Percentiles rank a stretch among this genome's conserved stretches.
Conservation (phyloP, 2,329 filamentous ascomycete species). For the Bisporella sp. region DNA sequence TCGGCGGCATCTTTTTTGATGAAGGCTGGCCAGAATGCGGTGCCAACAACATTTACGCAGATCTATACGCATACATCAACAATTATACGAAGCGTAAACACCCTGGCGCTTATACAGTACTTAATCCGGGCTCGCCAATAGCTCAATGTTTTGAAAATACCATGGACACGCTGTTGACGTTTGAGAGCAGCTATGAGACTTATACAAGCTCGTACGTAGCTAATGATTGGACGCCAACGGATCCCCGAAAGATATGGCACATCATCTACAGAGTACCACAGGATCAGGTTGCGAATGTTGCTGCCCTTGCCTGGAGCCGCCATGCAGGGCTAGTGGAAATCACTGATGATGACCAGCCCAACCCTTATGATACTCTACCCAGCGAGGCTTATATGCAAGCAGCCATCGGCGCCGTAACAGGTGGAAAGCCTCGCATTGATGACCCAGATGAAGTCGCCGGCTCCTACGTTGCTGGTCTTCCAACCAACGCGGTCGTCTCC, state of each 20-base stretch:
- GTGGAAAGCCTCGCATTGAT: neutral
- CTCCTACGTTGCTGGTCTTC: neutral
- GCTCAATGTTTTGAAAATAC: constrained; percentile 25
- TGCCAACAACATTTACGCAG: constrained; percentile 19
- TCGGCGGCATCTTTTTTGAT: constrained; percentile 30
- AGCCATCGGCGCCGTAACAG: constrained; percentile 2
- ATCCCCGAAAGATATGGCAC: constrained; percentile 28
- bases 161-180: constrained; percentile 28
- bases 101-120: constrained; percentile 20
- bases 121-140: constrained; percentile 19
- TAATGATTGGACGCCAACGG: constrained; percentile 24
- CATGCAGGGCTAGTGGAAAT: constrained; percentile 1
- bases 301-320: neutral
- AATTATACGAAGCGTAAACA: constrained; percentile 19
- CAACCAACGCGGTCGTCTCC: neutral
- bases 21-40: constrained; percentile 27
- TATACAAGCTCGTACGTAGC: constrained; percentile 18
- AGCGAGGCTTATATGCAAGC: constrained; percentile 9
- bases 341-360: constrained; percentile 2
- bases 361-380: constrained; percentile 10
- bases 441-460: neutral
- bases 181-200: constrained; percentile 20
- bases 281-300: neutral
- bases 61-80: constrained; percentile 24
- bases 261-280: constrained; percentile 25